phyloP scores from a whole-genome alignment of 305 asterid species.

The Stenogyne calaminthoides region DNA sequence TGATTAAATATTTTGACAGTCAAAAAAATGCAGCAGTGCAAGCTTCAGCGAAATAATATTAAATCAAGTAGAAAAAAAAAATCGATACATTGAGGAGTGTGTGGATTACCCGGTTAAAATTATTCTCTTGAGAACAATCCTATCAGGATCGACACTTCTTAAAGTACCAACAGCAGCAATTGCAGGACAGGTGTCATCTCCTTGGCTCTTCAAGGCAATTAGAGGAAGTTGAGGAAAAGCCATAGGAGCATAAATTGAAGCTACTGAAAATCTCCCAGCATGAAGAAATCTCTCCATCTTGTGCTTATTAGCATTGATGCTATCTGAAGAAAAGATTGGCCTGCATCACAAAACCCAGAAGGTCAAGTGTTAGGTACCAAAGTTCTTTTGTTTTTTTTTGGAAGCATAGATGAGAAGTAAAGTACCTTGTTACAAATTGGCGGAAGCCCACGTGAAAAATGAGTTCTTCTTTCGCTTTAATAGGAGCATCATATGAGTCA shows the following conservation, averaged over 20 bases:
- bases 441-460: conserved; percentile 94
- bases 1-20: background rate
- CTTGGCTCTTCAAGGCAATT: conserved; percentile 70
- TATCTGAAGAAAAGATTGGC: conserved; percentile 85
- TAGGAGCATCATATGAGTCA: conserved; percentile 75
- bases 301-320: conserved; percentile 73
- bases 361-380: conserved; percentile 5
- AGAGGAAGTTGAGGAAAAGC: conserved; percentile 78
- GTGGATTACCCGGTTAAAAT: conserved; percentile 84
- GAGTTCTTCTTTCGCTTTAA: conserved; percentile 93
- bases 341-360: conserved; percentile 49
- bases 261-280: conserved; percentile 79
- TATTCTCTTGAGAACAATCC: conserved; percentile 85
- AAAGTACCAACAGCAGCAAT: conserved; percentile 89
- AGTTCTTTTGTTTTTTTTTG: background rate
- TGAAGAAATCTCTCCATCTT: conserved; percentile 99
- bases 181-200: conserved; percentile 53
- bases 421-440: conserved; percentile 73
- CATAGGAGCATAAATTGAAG: conserved; percentile 88
- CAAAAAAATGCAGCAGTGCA: background rate
- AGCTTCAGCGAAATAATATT: background rate
- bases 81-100: background rate
- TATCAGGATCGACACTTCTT: conserved; percentile 78
- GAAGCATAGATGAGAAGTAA: conserved; percentile 16
- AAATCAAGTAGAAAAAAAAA: background rate